Base-by-base conservation (phyloP, 2,329 filamentous ascomycete genomes). In the Ophiosphaerella herpotricha region DNA sequence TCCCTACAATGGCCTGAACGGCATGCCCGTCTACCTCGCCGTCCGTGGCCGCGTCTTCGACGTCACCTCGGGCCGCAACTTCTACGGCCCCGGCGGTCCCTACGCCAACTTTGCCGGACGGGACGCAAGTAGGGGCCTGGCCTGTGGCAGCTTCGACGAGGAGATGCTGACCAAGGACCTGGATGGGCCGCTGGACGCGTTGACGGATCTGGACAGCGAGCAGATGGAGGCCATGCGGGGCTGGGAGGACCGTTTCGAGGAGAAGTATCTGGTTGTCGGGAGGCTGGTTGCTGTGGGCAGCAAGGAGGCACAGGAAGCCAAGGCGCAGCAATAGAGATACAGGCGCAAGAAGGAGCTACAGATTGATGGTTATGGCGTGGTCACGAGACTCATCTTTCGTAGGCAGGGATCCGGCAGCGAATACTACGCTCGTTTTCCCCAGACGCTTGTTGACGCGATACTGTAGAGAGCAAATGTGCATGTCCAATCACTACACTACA, bases 211-310 rank as follows among this genome's bases (percentile, higher is more conserved):
- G 53, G 85, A 84, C 5, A 73, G 71, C 1, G 91, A 93, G 50
- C 87, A 96, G 79, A 77, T 89, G 75, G 92, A 96, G 72, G 89
- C 91, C 42, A 77, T 97, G 73, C 80, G 82, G 64, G 91, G 90
- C 2, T 99, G 94, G 94, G 92, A 97, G 78, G 91, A 95, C 77
- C 82, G 91, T 59, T 99, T 99, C 73, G 77, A 82, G 54, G 89
- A 93, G 75, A 97, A 99, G 81, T 99, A 99, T 74, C 78, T 96
- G 21, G 85, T 97, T n/a, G 91, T 99, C 12, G 94, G 94, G 16
- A 88, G 85, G 75, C 75, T 99, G 66, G 89, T 97, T 46, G 78
- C 85, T 40, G 84, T 84, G 54, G 81, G 82, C 11, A 77, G 77
- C 57, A 77, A 84, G 6, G 79, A 81, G 57, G 77, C 75, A 3